Percentiles rank a stretch among this genome's conserved stretches.
phyloP scores from a whole-genome alignment of 495 filamentous ascomycete species.

The Penicillium macrosclerotiorum region DNA sequence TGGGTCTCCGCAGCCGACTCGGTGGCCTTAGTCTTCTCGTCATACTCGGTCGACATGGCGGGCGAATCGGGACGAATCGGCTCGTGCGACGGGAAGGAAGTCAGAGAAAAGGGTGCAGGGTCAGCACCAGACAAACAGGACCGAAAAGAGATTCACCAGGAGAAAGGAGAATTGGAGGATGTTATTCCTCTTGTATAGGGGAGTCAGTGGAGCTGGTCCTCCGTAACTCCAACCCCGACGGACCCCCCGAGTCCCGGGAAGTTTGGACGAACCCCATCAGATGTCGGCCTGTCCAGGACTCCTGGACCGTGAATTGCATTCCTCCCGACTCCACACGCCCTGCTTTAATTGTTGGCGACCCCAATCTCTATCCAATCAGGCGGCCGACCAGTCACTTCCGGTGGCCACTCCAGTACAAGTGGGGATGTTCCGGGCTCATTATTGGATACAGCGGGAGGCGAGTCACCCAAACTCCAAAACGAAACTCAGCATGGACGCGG shows the following conservation, averaged over 20 bases:
- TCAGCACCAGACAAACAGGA: background rate
- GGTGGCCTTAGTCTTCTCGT: constrained; percentile 18
- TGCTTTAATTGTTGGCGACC: constrained; percentile 14
- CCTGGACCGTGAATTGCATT: constrained; percentile 15
- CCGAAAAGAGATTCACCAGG: background rate
- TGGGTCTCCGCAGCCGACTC: constrained; percentile 26
- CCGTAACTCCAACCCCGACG: constrained; percentile 1
- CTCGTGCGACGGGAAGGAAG: too few relatives aligned
- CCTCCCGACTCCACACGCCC: constrained; percentile 12
- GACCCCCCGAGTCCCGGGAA: constrained; percentile 9
- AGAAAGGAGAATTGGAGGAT: too few relatives aligned
- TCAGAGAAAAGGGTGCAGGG: background rate
- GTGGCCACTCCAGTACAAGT: constrained; percentile 15
- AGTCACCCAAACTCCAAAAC: constrained; percentile 20
- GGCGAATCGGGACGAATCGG: background rate
- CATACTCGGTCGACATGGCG: constrained; percentile 15
- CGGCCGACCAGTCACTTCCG: background rate
- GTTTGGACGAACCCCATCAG: background rate
- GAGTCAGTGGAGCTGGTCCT: too few relatives aligned
- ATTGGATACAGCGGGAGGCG: constrained; percentile 16
- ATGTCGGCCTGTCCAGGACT: background rate
- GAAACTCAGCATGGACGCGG: constrained; percentile 13
- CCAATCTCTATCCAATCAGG: constrained; percentile 19
- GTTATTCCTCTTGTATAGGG: too few relatives aligned
- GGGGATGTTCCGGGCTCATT: constrained; percentile 3